These are phyloP conservation scores for Agaricus subrufescens DNA, from an alignment of 768 basidiomycete genomes.

Conservation along the genomic window DNA sequence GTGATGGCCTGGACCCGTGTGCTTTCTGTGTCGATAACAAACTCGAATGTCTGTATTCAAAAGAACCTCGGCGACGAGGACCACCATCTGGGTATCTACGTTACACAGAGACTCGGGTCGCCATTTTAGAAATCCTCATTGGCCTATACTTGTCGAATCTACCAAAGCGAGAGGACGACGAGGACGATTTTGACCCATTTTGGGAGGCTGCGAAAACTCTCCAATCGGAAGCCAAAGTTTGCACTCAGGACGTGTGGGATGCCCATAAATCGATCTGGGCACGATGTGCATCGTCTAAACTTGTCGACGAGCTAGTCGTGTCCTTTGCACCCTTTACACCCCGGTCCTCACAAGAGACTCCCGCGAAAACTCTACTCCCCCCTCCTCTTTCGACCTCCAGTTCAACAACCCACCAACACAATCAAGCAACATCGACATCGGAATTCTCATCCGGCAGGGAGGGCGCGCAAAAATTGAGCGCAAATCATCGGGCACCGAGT, in stretches of 20 bases:
- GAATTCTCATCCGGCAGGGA: background rate
- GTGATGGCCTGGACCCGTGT: slow-evolving; percentile 26
- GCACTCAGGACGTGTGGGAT: slow-evolving; percentile 27
- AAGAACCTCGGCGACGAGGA: slow-evolving; percentile 23
- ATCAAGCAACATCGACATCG: background rate
- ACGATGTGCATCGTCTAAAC: slow-evolving; percentile 15
- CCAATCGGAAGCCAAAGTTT: slow-evolving; percentile 15
- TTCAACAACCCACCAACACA: slow-evolving; percentile 1
- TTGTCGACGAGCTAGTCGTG: slow-evolving; percentile 18
- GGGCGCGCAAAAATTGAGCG: background rate
- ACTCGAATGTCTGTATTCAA: slow-evolving; percentile 24
- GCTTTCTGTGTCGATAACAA: slow-evolving; percentile 23
- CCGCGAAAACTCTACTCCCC: slow-evolving; percentile 17
- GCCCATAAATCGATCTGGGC: slow-evolving; percentile 20
- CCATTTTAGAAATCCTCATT: slow-evolving; percentile 22
- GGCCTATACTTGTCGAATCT: slow-evolving; percentile 18
- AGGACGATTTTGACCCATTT: slow-evolving; percentile 11
- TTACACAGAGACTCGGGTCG: slow-evolving; percentile 23
- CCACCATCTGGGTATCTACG: slow-evolving; percentile 26
- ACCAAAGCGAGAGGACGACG: slow-evolving; percentile 9
- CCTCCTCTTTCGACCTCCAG: background rate
- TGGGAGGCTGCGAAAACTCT: slow-evolving; percentile 13
- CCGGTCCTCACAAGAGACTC: slow-evolving; percentile 15
- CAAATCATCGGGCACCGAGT: background rate
- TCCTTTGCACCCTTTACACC: slow-evolving; percentile 22